Evolutionary conservation across 2,329 filamentous ascomycete species (phyloP).

Genomic region (Sarocladiaceae sp.): DNA sequence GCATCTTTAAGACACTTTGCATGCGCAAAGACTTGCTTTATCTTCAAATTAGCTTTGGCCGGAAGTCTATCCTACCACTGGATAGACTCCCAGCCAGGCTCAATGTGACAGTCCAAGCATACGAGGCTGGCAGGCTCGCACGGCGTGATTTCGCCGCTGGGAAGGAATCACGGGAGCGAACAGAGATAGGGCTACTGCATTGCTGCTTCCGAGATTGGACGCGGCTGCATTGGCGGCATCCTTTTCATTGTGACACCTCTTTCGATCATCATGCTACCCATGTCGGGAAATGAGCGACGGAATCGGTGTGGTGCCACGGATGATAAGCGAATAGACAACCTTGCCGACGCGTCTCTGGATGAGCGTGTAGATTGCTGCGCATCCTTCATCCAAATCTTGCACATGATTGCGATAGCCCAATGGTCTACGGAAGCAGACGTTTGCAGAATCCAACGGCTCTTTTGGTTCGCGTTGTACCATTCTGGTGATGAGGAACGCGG

Average conservation of each 20-base stretch:
- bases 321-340: not conserved
- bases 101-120: too few relatives aligned
- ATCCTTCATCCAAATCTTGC: not conserved
- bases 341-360: not conserved
- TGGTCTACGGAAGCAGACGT: too few relatives aligned
- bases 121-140: too few relatives aligned
- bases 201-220: not conserved
- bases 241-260: not conserved
- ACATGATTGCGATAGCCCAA: too few relatives aligned
- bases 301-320: not conserved
- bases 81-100: too few relatives aligned
- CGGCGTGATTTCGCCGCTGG: too few relatives aligned
- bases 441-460: not conserved
- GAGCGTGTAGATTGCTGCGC: slow-evolving; percentile 3
- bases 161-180: too few relatives aligned
- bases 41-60: too few relatives aligned
- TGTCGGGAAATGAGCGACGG: not conserved
- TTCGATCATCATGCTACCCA: not conserved
- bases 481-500: not conserved
- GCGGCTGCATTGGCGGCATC: not conserved
- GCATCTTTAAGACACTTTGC: too few relatives aligned
- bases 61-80: too few relatives aligned
- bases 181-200: not conserved
- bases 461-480: not conserved
- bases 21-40: too few relatives aligned